Conservation (phyloP, 1,139 yeast species). For the Kluyveromyces sp. region DNA sequence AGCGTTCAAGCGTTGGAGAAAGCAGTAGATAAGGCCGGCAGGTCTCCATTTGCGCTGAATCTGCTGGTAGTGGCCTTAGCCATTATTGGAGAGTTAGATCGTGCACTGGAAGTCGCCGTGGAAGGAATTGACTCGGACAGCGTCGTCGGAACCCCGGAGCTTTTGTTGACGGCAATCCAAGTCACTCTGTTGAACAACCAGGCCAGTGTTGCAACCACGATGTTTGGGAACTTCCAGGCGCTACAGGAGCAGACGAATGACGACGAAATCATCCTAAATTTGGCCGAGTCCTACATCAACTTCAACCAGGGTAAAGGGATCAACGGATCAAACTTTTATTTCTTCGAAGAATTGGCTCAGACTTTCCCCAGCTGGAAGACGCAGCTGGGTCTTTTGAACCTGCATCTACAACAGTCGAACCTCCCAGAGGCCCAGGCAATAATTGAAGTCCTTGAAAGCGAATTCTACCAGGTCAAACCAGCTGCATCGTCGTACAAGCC, state of each 20-base stretch:
- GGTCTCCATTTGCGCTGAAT: conserved; percentile 21
- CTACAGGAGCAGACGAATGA: conserved; percentile 27
- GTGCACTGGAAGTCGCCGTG: conserved; percentile 22
- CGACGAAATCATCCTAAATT: conserved; percentile 29
- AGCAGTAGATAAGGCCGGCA: conserved; percentile 12
- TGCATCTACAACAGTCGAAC: conserved; percentile 37
- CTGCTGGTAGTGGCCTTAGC: conserved; percentile 27
- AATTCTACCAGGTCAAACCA: conserved; percentile 24
- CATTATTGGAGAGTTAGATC: conserved; percentile 21
- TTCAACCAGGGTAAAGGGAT: conserved; percentile 28
- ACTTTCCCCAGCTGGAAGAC: conserved; percentile 34
- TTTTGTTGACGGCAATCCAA: conserved; percentile 28
- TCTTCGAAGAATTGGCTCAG: conserved; percentile 32
- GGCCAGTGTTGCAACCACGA: conserved; percentile 20
- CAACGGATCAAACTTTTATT: conserved; percentile 29
- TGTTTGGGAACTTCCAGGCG: conserved; percentile 25
- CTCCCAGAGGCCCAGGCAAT: conserved; percentile 39
- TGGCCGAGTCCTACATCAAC: conserved; percentile 31
- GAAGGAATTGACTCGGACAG: conserved; percentile 25
- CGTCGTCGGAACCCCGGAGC: conserved; percentile 23
- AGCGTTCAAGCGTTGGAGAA: conserved; percentile 17
- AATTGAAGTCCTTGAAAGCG: conserved; percentile 30
- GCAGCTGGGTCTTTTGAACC: conserved; percentile 33
- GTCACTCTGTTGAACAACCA: conserved; percentile 24
- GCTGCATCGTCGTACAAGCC: conserved; percentile 29